These are phyloP conservation scores for Aaosphaeria pasadenensis DNA, from an alignment of 2,329 filamentous ascomycete species.

Conservation along the genomic window DNA sequence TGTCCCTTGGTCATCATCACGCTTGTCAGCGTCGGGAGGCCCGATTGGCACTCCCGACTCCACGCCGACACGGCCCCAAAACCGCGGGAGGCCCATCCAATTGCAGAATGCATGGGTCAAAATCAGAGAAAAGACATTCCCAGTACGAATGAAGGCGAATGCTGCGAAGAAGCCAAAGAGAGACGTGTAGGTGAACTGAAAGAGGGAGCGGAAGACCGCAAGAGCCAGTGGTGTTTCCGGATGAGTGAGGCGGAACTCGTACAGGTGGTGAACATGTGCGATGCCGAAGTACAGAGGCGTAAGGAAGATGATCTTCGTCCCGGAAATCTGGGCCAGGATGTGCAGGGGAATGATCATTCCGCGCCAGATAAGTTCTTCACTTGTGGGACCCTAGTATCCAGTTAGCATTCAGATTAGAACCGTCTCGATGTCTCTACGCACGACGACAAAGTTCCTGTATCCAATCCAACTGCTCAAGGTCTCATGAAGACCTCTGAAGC, in stretches of 20 bases:
- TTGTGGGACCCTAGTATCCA: constrained; percentile 64
- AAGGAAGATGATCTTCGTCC: constrained; percentile 66
- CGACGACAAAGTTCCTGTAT: constrained; percentile 84
- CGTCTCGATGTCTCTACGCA: constrained; percentile 45
- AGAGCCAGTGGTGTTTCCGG: constrained; percentile 63
- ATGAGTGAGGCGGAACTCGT: constrained; percentile 84
- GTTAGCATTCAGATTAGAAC: constrained; percentile 3
- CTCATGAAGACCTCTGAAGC: constrained; percentile 54
- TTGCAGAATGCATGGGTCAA: constrained; percentile 88
- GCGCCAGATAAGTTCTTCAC: constrained; percentile 92
- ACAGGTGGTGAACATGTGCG: constrained; percentile 92
- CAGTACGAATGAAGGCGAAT: constrained; percentile 83
- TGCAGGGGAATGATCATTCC: constrained; percentile 81
- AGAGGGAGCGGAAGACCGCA: constrained; percentile 67
- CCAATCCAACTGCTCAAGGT: constrained; percentile 69
- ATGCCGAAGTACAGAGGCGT: constrained; percentile 89
- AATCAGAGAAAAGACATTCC: constrained; percentile 73
- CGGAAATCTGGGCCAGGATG: constrained; percentile 59
- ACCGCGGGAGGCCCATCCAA: constrained; percentile 78
- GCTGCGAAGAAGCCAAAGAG: constrained; percentile 92
- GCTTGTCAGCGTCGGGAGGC: constrained; percentile 27
- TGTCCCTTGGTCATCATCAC: constrained; percentile 37
- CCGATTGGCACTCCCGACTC: constrained; percentile 46
- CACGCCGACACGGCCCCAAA: constrained; percentile 72
- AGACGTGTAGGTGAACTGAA: constrained; percentile 89